These are phyloP conservation scores for Panicum hallii DNA, from an alignment of 202 grass and related monocot genomes.

Conservation along the genomic window DNA sequence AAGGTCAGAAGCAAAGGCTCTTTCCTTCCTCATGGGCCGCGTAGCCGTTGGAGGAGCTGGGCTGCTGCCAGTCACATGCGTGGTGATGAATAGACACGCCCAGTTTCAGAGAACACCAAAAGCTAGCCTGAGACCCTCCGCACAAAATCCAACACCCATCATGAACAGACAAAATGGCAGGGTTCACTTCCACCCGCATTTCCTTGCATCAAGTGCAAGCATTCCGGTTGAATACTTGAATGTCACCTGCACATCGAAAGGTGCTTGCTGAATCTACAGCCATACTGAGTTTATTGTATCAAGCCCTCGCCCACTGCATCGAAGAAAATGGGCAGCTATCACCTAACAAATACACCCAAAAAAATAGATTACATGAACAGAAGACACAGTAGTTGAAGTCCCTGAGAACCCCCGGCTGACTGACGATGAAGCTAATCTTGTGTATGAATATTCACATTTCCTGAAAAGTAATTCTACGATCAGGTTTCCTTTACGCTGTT, in stretches of 20 bases:
- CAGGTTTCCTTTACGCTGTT: slow-evolving; percentile 22
- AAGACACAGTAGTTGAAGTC: neutral
- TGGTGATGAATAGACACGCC: too few relatives aligned
- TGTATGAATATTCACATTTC: slow-evolving; percentile 51
- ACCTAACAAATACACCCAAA: neutral
- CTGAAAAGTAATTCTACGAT: slow-evolving; percentile 15
- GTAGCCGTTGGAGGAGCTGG: too few relatives aligned
- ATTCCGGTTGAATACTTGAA: neutral
- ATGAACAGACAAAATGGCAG: slow-evolving; percentile 36
- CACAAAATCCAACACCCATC: slow-evolving; percentile 23
- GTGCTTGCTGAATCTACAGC: neutral
- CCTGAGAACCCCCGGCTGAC: neutral
- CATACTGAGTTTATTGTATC: slow-evolving; percentile 34
- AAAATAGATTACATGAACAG: slow-evolving; percentile 27
- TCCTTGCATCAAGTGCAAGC: neutral
- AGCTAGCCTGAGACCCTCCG: neutral
- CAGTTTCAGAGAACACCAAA: neutral
- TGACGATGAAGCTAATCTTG: slow-evolving; percentile 17
- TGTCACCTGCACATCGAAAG: slow-evolving; percentile 4
- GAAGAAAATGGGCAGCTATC: slow-evolving; percentile 3
- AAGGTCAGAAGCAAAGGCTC: too few relatives aligned
- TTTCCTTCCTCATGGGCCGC: too few relatives aligned
- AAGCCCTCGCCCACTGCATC: neutral
- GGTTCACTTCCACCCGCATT: neutral
- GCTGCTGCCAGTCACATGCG: too few relatives aligned